phyloP scores from a whole-genome alignment of 495 filamentous ascomycete species.

The Aspergillus baeticus region DNA sequence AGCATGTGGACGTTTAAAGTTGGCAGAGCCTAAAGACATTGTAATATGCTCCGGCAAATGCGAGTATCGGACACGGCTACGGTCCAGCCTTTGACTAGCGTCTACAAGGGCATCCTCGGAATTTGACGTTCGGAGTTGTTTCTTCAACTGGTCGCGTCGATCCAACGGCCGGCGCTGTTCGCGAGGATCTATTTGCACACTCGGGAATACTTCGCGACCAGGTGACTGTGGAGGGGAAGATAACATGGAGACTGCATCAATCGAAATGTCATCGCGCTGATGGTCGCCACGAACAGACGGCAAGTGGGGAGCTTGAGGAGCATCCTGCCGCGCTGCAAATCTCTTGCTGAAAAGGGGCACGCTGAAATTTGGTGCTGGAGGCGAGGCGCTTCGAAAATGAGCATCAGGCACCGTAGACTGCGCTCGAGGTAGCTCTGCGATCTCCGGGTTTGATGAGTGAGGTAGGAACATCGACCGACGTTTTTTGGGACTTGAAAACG shows the following conservation, averaged over 20 bases:
- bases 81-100: slow-evolving; percentile 4
- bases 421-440: slow-evolving; percentile 20
- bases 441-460: slow-evolving; percentile 13
- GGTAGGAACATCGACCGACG: slow-evolving; percentile 27
- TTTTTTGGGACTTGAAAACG: slow-evolving; percentile 25
- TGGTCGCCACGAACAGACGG: slow-evolving; percentile 20
- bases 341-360: slow-evolving; percentile 50
- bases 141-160: slow-evolving; percentile 10
- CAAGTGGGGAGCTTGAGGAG: slow-evolving; percentile 17
- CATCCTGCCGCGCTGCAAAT: slow-evolving; percentile 28
- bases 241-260: slow-evolving; percentile 27
- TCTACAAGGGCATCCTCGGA: slow-evolving; percentile 36
- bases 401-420: slow-evolving; percentile 32
- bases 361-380: slow-evolving; percentile 50
- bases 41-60: slow-evolving; percentile 20
- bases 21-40: neutral
- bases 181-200: slow-evolving; percentile 19
- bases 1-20: neutral
- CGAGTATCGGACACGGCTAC: slow-evolving; percentile 20
- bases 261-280: slow-evolving; percentile 15
- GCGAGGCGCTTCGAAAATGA: slow-evolving; percentile 34
- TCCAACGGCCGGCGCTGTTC: slow-evolving; percentile 16
- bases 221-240: slow-evolving; percentile 42
- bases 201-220: slow-evolving; percentile 26
- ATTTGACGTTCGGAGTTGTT: slow-evolving; percentile 31